Conservation (phyloP, 805 yeast species). For the Pichia californica region DNA sequence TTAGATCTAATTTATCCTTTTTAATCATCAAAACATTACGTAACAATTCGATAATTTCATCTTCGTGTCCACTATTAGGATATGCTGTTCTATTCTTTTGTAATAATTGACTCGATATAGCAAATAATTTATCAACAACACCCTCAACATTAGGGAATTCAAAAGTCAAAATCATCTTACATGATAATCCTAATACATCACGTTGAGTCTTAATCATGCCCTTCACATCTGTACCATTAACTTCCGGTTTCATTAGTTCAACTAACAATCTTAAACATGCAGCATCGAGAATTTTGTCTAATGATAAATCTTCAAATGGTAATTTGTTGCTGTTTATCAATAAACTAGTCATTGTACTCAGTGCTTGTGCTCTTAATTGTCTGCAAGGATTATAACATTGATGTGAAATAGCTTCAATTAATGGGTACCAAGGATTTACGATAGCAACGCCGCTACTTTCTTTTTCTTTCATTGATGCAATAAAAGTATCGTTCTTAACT, state of each 20-base stretch:
- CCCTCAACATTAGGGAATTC: constrained; percentile 21
- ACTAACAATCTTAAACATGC: constrained; percentile 70
- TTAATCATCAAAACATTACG: constrained; percentile 29
- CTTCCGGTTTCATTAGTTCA: constrained; percentile 61
- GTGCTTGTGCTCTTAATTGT: constrained; percentile 62
- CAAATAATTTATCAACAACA: constrained; percentile 24
- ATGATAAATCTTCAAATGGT: constrained; percentile 32
- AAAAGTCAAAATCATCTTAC: constrained; percentile 42
- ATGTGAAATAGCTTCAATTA: constrained; percentile 77
- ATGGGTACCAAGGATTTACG: constrained; percentile 43
- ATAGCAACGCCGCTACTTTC: constrained; percentile 12
- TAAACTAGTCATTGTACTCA: constrained; percentile 50
- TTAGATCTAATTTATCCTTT: constrained; percentile 21
- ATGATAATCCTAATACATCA: constrained; percentile 59
- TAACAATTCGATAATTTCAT: constrained; percentile 29
- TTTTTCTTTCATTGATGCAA: constrained; percentile 26
- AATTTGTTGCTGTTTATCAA: constrained; percentile 34
- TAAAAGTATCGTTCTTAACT: constrained; percentile 29
- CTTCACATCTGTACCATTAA: constrained; percentile 48
- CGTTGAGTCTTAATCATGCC: constrained; percentile 63
- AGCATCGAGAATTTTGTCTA: constrained; percentile 57
- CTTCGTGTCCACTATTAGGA: constrained; percentile 20
- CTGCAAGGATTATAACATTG: constrained; percentile 87
- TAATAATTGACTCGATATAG: constrained; percentile 23
- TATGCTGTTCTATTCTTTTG: constrained; percentile 15